A percentile compares a stretch with the other conserved stretches of the same genome.
phyloP scores from a whole-genome alignment of 306 rosid species.

The Vicia faba region DNA sequence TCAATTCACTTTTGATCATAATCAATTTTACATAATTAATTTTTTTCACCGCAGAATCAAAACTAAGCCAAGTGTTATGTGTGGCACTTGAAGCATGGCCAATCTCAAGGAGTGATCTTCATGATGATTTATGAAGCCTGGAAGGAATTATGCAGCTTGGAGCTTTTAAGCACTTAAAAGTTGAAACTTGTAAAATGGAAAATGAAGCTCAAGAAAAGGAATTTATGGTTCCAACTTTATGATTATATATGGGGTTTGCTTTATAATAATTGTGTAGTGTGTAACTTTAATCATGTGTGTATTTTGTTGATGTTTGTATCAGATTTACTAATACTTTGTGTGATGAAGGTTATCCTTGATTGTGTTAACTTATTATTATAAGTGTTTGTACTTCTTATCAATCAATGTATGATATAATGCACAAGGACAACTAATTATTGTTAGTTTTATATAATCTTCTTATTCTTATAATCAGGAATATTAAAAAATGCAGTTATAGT shows the following conservation, averaged over 20 bases:
- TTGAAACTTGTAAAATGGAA: slow-evolving; percentile 21
- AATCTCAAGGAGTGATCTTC: slow-evolving; percentile 21
- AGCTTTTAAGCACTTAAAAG: background rate
- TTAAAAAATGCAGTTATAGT: background rate
- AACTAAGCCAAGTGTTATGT: background rate
- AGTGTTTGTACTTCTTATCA: slow-evolving; percentile 32
- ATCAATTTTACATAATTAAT: too few relatives aligned
- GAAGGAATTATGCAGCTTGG: slow-evolving; percentile 25
- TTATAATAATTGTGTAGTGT: slow-evolving; percentile 19
- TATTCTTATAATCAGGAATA: background rate
- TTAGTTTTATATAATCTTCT: slow-evolving; percentile 8
- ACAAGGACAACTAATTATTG: slow-evolving; percentile 15
- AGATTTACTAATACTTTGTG: slow-evolving; percentile 16
- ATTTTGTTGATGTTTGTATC: slow-evolving; percentile 23
- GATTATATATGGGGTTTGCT: slow-evolving; percentile 25
- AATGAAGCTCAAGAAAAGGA: slow-evolving; percentile 15
- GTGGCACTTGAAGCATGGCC: slow-evolving; percentile 33
- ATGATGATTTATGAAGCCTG: slow-evolving; percentile 26
- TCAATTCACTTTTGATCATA: too few relatives aligned
- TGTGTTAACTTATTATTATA: slow-evolving; percentile 19
- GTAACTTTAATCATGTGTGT: slow-evolving; percentile 32
- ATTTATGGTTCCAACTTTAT: slow-evolving; percentile 18
- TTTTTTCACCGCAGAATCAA: too few relatives aligned
- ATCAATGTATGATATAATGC: slow-evolving; percentile 7
- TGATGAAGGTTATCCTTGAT: slow-evolving; percentile 7